Evolutionary conservation across 2,329 filamentous ascomycete genomes (phyloP).

Genomic region (Moelleriella libera): DNA sequence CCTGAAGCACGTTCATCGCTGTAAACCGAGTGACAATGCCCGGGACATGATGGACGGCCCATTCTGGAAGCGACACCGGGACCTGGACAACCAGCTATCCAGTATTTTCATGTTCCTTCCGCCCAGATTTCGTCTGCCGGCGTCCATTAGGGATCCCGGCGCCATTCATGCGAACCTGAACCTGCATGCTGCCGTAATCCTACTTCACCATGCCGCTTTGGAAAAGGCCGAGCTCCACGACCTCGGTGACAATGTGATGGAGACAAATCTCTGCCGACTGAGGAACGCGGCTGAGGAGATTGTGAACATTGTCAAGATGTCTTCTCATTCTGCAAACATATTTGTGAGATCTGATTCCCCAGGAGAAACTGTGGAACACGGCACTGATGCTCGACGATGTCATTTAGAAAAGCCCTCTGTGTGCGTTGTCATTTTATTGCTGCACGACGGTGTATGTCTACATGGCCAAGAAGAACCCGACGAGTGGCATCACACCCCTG

Average conservation of each 20-base stretch:
- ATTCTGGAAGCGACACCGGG: constrained; percentile 77
- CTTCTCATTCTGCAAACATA: constrained; percentile 53
- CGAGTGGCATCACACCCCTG: constrained; percentile 38
- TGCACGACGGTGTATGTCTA: constrained; percentile 75
- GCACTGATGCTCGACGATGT: neutral
- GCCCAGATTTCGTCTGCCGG: constrained; percentile 56
- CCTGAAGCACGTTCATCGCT: constrained; percentile 64
- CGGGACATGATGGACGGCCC: constrained; percentile 59
- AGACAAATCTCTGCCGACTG: constrained; percentile 58
- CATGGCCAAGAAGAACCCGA: constrained; percentile 53
- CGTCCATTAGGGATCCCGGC: constrained; percentile 52
- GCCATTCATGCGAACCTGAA: constrained; percentile 78
- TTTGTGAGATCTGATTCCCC: constrained; percentile 37
- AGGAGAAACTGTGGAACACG: neutral
- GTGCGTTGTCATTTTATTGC: constrained; percentile 70
- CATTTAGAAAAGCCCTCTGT: constrained; percentile 18
- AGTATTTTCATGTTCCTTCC: constrained; percentile 70
- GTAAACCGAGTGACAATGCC: constrained; percentile 54
- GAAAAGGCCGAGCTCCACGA: constrained; percentile 66
- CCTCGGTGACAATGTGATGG: constrained; percentile 48
- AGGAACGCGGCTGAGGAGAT: constrained; percentile 74
- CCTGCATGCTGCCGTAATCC: constrained; percentile 77
- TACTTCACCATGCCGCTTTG: constrained; percentile 76
- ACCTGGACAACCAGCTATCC: constrained; percentile 67
- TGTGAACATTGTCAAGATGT: constrained; percentile 67